These are phyloP conservation scores for Epichloe gansuensis DNA, from an alignment of 2,329 filamentous ascomycete species.

Conservation along the genomic window DNA sequence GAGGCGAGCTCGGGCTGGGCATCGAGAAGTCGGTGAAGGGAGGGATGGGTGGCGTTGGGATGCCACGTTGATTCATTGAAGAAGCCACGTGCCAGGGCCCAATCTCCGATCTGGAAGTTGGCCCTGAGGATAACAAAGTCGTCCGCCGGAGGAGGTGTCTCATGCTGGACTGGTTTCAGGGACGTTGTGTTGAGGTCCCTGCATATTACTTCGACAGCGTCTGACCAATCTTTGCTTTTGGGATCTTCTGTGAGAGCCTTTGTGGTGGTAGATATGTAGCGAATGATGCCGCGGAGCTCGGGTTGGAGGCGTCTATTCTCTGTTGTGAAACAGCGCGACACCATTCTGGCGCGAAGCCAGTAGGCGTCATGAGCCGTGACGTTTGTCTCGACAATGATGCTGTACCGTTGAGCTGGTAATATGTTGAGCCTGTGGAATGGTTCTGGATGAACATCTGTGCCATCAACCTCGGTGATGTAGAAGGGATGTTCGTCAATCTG, in stretches of 20 bases:
- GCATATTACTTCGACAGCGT: conserved; percentile 35
- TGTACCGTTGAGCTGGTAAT: conserved; percentile 60
- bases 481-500: conserved; percentile 56
- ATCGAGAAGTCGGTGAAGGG: conserved; percentile 24
- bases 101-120: conserved; percentile 43
- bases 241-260: conserved; percentile 10
- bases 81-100: conserved; percentile 39
- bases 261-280: conserved; percentile 11
- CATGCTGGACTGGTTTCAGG: conserved; percentile 26
- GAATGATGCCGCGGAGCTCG: conserved; percentile 20
- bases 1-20: conserved; percentile 8
- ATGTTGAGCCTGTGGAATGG: conserved; percentile 51
- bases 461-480: conserved; percentile 57
- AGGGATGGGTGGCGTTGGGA: conserved; percentile 23
- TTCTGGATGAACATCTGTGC: conserved; percentile 49
- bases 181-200: conserved; percentile 39
- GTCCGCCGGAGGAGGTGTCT: conserved; percentile 26
- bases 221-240: conserved; percentile 35
- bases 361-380: conserved; percentile 41
- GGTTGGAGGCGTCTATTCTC: conserved; percentile 19
- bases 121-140: conserved; percentile 33
- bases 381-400: conserved; percentile 50
- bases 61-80: conserved; percentile 41
- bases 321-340: conserved; percentile 26
- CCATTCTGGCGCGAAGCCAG: conserved; percentile 47